Evolutionary conservation across 2,329 filamentous ascomycete genomes (phyloP), one percentile per base, ranked within the genome.

Genomic region (Fonsecaea multimorphosa): DNA sequence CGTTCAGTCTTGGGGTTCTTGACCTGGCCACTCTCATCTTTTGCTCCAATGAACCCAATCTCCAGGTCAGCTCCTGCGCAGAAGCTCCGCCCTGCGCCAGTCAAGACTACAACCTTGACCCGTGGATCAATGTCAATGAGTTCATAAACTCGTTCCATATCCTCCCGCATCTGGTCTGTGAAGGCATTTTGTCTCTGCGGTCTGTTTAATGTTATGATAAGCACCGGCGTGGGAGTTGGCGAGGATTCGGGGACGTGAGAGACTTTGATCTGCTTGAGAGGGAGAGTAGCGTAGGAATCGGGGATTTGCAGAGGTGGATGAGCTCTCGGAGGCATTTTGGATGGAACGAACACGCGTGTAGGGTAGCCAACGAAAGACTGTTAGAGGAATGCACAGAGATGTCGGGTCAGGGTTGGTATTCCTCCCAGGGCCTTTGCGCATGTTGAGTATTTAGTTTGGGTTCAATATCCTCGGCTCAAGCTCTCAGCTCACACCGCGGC

Each of bases 121-220:
- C 86, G 82, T 1, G 80, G 77, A 75, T 88, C 86, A 31, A 75
- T 65, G 29, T 85, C 84, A 31, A 88, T 78, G 8, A 82, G 73
- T 61, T 76, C 73, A 73, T 85, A 85, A 53, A 85, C 86, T 2
- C 77, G 70, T 65, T 86, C 83, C 32, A 92, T 80, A 71, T 89
- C 88, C 16, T 77, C 73, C 72, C 85, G 84, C 87, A 91, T 91
- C 14, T 77, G 80, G 22, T 82, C 79, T 2, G 87, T 91, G 77
- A 91, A 91, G 66, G 87, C 89, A 83, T 92, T 91, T 78, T 88
- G 82, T 65, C 86, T 86, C 11, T 79, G 76, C 0, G 89, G 89
- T 19, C 90, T 86, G 78, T 89, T 82, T 46, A 91, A 83, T 1
- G 85, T 85, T 36, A 91, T 76, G 68, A 91, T 75, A 57, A 91